Base-by-base conservation (phyloP, 2,329 filamentous ascomycete species). In the Leptographium procerum region DNA sequence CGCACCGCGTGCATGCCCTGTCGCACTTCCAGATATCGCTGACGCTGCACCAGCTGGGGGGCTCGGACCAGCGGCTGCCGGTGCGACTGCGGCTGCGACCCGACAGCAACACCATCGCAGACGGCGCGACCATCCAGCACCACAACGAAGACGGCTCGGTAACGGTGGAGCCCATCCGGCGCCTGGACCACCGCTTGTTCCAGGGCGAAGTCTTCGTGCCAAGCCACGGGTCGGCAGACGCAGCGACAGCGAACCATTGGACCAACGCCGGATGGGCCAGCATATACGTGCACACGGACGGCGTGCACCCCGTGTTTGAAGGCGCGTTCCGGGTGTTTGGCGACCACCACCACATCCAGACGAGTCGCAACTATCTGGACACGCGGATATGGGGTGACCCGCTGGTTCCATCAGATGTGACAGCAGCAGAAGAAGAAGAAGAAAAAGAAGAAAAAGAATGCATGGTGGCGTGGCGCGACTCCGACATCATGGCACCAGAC, bases 391-490 rank as follows among this genome's bases (percentile, higher is more conserved):
- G 74, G 26, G 74, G 85, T 51, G 94, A 99, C 69, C 89, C 91
- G 2, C 75, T 80, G 29, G 69, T 89, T 9, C 73, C 80, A 16
- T 71, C 75, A 52, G 77, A 75, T 14, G 66, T 68, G 4, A 33
- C 6, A n/a, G 29, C 9, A 3, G 28, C 16, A 26, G 51, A 50
- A 10, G 13, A 9, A 1, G 80, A 85, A 5, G 51, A 14, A n/a
- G 29, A 19, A 3, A 19, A 6, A 26, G 51, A 50, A 10, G 13
- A 9, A 1, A 80, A 85, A 34, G 88, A 95, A 61, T 87, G 83
- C 68, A 94, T 99, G 91, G 79, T 96, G 40, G 80, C 96, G 1
- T 97, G 89, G 80, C 83, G 91, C 63, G 91, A 97, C 68, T 95
- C 91, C 31, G 94, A 99, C 70, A 83, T 96, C 67, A 70, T 75